A percentile compares a stretch with the other conserved stretches of the same genome.
Evolutionary conservation across 2,329 filamentous ascomycete species (phyloP).

Genomic region (Fusarium acutatum): DNA sequence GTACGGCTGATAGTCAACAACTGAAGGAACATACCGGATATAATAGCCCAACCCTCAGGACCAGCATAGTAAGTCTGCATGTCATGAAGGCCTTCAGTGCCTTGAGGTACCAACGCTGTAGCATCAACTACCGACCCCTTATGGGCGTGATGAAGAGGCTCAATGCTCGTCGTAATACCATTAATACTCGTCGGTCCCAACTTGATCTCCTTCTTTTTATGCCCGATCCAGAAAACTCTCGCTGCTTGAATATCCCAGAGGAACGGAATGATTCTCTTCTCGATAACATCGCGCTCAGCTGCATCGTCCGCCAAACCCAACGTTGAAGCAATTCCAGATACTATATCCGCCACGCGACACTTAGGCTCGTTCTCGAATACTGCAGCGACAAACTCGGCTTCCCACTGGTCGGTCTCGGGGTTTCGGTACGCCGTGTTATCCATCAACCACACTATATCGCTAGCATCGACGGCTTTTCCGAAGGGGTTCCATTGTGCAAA

Average conservation of each 20-base stretch:
- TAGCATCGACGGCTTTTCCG: conserved; percentile 64
- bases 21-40: conserved; percentile 66
- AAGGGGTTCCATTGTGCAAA: conserved; percentile 66
- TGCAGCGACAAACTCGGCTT: conserved; percentile 83
- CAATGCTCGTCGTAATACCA: conserved; percentile 74
- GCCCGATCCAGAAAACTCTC: conserved; percentile 70
- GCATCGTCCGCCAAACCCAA: conserved; percentile 72
- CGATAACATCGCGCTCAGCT: conserved; percentile 66
- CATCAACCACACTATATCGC: conserved; percentile 85
- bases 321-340: conserved; percentile 74
- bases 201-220: conserved; percentile 59
- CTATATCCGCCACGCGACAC: conserved; percentile 71
- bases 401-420: conserved; percentile 65
- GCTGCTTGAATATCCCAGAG: conserved; percentile 78
- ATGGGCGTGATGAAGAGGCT: conserved; percentile 58
- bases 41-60: conserved; percentile 82
- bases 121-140: conserved; percentile 58
- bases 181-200: conserved; percentile 76
- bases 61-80: conserved; percentile 80
- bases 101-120: conserved; percentile 59
- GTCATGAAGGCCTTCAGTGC: conserved; percentile 63
- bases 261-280: conserved; percentile 77
- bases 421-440: conserved; percentile 85
- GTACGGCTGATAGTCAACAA: neutral
- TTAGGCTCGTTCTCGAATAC: conserved; percentile 80